Conservation (phyloP, 2,329 filamentous ascomycete genomes). For the Beauveria brongniartii region DNA sequence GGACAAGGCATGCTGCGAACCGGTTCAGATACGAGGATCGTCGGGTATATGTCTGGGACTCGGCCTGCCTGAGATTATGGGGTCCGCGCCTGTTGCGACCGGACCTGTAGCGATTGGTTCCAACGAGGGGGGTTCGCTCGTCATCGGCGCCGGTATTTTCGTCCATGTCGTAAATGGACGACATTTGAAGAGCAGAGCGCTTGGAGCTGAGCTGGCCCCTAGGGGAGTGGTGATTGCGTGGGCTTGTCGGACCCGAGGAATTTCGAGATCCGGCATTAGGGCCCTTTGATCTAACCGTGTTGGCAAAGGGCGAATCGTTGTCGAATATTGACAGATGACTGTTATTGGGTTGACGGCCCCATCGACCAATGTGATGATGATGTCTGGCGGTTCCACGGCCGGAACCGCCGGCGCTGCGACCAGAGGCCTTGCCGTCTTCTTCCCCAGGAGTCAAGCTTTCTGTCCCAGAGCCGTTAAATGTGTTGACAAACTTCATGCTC, state of each 20-base stretch:
- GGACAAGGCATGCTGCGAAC: slow-evolving; percentile 78
- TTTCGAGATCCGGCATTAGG: slow-evolving; percentile 49
- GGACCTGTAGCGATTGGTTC: slow-evolving; percentile 49
- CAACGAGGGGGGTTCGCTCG: slow-evolving; percentile 76
- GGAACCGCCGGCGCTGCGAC: slow-evolving; percentile 53
- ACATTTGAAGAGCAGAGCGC: slow-evolving; percentile 49
- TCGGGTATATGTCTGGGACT: slow-evolving; percentile 61
- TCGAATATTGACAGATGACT: slow-evolving; percentile 65
- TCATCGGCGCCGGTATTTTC: slow-evolving; percentile 73
- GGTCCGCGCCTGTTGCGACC: slow-evolving; percentile 49
- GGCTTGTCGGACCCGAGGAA: slow-evolving; percentile 62
- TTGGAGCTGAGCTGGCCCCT: slow-evolving; percentile 32
- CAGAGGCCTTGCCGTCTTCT: slow-evolving; percentile 56
- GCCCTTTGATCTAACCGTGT: slow-evolving; percentile 55
- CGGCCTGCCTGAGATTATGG: slow-evolving; percentile 58
- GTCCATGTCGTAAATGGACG: slow-evolving; percentile 68
- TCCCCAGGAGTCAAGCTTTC: slow-evolving; percentile 50
- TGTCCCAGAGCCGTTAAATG: slow-evolving; percentile 55
- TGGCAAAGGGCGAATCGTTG: slow-evolving; percentile 70
- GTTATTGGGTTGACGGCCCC: slow-evolving; percentile 61
- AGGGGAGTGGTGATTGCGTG: slow-evolving; percentile 42
- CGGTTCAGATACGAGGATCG: slow-evolving; percentile 58
- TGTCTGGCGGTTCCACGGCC: slow-evolving; percentile 62
- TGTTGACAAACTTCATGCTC: slow-evolving; percentile 93
- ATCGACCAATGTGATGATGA: slow-evolving; percentile 66